These are phyloP conservation scores for Harringtonia lauricola DNA, from an alignment of 2,329 filamentous ascomycete species.

Conservation along the genomic window DNA sequence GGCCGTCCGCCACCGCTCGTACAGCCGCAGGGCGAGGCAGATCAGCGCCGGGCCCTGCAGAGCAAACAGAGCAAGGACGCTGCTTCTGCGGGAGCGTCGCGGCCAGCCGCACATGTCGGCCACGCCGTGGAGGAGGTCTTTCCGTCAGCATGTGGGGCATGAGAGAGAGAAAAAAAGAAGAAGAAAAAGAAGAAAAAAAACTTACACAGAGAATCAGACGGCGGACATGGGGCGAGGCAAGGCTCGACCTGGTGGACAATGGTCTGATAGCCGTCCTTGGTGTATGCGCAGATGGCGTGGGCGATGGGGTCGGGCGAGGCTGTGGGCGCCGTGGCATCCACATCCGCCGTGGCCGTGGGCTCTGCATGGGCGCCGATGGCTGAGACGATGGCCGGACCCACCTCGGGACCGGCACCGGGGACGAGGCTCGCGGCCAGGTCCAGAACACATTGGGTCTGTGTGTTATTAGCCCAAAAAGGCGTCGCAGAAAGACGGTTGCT, in stretches of 20 bases:
- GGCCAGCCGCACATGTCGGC: slow-evolving; percentile 17
- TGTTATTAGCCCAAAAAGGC: too few species aligned
- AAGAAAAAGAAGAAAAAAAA: background rate
- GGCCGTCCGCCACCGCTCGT: slow-evolving; percentile 21
- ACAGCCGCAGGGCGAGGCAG: slow-evolving; percentile 25
- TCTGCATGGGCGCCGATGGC: too few species aligned
- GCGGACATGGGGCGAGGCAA: background rate
- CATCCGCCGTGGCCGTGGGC: too few species aligned
- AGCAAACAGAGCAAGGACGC: slow-evolving; percentile 23
- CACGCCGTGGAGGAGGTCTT: background rate
- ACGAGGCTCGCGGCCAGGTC: too few species aligned
- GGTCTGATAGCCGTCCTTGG: too few species aligned
- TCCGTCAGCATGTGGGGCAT: background rate
- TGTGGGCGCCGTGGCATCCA: too few species aligned
- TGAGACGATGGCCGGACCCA: too few species aligned
- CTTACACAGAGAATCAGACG: background rate
- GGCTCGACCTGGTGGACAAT: background rate
- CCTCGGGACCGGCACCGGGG: too few species aligned
- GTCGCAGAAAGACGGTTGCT: too few species aligned
- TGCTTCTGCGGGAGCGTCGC: slow-evolving; percentile 18
- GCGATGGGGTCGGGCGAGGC: too few species aligned
- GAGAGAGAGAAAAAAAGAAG: background rate
- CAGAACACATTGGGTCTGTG: too few species aligned
- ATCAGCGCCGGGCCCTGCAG: slow-evolving; percentile 24
- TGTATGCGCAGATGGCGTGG: too few species aligned